Evolutionary conservation across 495 filamentous ascomycete species (phyloP).

Genomic region (Talaromyces nanjingensis): DNA sequence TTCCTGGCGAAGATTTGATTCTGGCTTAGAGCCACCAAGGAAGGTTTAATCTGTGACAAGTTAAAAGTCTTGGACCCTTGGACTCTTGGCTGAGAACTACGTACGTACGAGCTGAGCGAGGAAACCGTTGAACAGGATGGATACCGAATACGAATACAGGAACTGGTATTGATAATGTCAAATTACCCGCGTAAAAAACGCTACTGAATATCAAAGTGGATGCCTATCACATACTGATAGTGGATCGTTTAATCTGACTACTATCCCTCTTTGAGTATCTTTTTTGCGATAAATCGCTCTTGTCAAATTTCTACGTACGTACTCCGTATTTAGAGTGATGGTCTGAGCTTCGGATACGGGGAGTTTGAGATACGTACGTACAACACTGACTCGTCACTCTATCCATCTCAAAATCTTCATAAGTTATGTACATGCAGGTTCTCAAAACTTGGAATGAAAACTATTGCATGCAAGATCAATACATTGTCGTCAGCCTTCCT

Average conservation of each 20-base stretch:
- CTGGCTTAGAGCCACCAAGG: background rate
- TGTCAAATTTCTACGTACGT: background rate
- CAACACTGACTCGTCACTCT: no score
- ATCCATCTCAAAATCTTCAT: no score
- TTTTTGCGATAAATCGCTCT: background rate
- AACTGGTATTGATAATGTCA: no score
- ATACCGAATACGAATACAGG: background rate
- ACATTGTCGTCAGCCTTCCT: no score
- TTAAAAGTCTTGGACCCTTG: background rate
- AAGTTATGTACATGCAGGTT: background rate
- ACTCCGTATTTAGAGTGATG: background rate
- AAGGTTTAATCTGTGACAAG: background rate
- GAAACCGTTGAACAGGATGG: background rate
- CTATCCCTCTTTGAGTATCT: background rate
- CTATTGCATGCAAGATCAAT: background rate
- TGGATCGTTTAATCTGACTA: background rate
- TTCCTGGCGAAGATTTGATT: background rate
- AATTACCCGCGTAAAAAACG: no score
- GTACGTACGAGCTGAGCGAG: background rate
- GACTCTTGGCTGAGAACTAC: background rate
- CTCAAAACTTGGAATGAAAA: background rate
- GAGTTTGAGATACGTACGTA: background rate
- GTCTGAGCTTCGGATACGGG: background rate
- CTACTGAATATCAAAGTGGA: no score
- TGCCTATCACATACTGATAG: background rate